Conservation (phyloP, 2,329 filamentous ascomycete genomes). For the Clonostachys sp. region DNA sequence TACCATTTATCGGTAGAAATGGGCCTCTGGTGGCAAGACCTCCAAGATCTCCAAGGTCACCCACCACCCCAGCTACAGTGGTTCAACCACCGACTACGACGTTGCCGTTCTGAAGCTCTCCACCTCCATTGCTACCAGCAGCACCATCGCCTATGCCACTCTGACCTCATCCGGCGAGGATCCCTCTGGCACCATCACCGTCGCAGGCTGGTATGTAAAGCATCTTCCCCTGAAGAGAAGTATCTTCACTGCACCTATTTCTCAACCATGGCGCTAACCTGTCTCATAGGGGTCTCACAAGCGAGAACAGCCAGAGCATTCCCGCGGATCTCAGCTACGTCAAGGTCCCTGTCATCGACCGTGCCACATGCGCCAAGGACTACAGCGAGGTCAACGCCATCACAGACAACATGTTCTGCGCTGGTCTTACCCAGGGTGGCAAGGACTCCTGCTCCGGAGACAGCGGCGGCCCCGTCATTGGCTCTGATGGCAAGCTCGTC, state of each 20-base stretch:
- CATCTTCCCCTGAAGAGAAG: slow-evolving; percentile 1
- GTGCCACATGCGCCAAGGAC: slow-evolving; percentile 14
- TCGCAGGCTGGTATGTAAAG: slow-evolving; percentile 16
- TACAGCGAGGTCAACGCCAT: slow-evolving; percentile 7
- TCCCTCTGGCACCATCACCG: slow-evolving; percentile 11
- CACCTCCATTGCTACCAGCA: slow-evolving; percentile 10
- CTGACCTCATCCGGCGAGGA: slow-evolving; percentile 16
- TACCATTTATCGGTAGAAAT: not conserved
- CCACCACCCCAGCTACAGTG: slow-evolving; percentile 14
- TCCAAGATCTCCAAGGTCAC: slow-evolving; percentile 14
- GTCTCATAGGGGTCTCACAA: slow-evolving; percentile 5
- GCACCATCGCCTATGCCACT: slow-evolving; percentile 14
- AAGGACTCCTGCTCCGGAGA: slow-evolving; percentile 24
- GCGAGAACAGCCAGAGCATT: slow-evolving; percentile 4
- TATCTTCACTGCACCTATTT: not conserved
- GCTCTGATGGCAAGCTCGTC: slow-evolving; percentile 10
- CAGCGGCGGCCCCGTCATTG: slow-evolving; percentile 21
- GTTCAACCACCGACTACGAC: slow-evolving; percentile 12
- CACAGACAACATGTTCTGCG: slow-evolving; percentile 24
- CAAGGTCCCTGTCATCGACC: slow-evolving; percentile 17
- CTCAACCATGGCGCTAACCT: too few species aligned
- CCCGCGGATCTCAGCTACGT: slow-evolving; percentile 17
- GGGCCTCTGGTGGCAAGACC: slow-evolving; percentile 12
- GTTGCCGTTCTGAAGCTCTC: slow-evolving; percentile 19
- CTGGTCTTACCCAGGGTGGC: slow-evolving; percentile 15